Base-by-base conservation (phyloP, 2,329 filamentous ascomycete species). In the Colletotrichum sp. region DNA sequence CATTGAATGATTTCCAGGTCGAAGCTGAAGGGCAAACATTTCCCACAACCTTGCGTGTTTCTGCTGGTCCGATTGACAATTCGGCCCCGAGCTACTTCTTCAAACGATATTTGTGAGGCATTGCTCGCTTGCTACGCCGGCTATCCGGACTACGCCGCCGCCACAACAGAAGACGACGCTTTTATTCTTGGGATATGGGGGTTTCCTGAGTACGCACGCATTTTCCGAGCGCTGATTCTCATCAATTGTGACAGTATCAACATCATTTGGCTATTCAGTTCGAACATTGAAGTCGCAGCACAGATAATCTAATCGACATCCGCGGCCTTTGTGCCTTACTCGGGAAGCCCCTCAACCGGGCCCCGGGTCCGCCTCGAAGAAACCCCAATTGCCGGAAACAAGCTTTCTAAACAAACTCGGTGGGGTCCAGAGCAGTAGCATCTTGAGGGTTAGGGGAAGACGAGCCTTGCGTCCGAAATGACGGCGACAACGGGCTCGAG, bases 371-470 rank as follows among this genome's bases (percentile, higher is more conserved):
- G 24, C 63, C 15, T 63, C 15, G 21, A 49, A 72, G 63, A 67
- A 75, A 68, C 63, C 26, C 67, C 39, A 36, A 49, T 30, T 72
- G 73, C 73, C 69, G 39, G 69, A 64, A 68, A 72, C 16, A 75
- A 75, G 73, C 63, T 72, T 75, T 68, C 32, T 32, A 68, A 28
- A 68, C 39, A 63, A 49, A 57, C 26, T 44, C 21, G 6, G 69
- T 34, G 39, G 57, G 26, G 64, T 16, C 30, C 18, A 49, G n/a
- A 63, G 52, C 26, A 26, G 62, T 44, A 34, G 36, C 62, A 64
- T 49, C 21, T 34, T 15, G 21, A 59, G n/a, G 34, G 65, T 18
- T 55, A 49, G 34, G 36, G 24, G 68, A 59, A 30, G 18, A 18
- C 13, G 32, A 62, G 39, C 18, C 28, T 21, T 67, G 34, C 24